A percentile compares a stretch with the other conserved stretches of the same genome.
Evolutionary conservation across 2,329 filamentous ascomycete genomes (phyloP).

Genomic region (Elsinoe arachidis): DNA sequence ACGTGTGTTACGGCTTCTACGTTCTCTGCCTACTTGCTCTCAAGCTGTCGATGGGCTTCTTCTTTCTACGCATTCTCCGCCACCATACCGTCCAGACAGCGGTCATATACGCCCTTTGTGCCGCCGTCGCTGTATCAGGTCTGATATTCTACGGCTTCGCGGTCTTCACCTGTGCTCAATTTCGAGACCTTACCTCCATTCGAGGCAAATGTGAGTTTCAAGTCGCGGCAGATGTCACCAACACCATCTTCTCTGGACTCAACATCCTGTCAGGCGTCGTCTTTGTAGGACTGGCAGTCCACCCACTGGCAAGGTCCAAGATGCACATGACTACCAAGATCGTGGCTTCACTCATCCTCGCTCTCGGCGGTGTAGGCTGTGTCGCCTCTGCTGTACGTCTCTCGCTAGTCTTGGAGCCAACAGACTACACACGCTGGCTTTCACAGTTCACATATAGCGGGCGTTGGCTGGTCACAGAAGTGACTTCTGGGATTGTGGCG

Average conservation of each 20-base stretch:
- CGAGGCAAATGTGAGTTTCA: not conserved
- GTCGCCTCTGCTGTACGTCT: not conserved
- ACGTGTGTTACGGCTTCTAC: conserved; percentile 56
- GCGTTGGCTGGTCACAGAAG: not conserved
- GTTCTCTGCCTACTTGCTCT: conserved; percentile 73
- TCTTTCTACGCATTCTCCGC: conserved; percentile 40
- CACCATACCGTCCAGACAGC: not conserved
- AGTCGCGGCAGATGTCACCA: not conserved
- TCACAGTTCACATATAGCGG: not conserved
- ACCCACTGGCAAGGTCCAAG: not conserved
- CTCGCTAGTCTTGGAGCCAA: not conserved
- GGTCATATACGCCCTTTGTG: not conserved
- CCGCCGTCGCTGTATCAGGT: not conserved
- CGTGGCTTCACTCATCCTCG: not conserved
- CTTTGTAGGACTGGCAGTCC: not conserved
- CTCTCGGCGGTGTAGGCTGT: not conserved
- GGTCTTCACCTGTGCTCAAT: conserved; percentile 7
- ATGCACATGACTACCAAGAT: not conserved
- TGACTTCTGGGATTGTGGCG: not conserved
- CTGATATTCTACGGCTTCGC: not conserved
- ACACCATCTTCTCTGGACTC: not conserved
- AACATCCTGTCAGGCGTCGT: not conserved
- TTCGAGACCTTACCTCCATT: not conserved
- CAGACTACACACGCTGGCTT: not conserved
- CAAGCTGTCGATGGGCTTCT: conserved; percentile 80